Base-by-base conservation (phyloP, 208 protist genomes). In the Acanthamoeba royreba region DNA sequence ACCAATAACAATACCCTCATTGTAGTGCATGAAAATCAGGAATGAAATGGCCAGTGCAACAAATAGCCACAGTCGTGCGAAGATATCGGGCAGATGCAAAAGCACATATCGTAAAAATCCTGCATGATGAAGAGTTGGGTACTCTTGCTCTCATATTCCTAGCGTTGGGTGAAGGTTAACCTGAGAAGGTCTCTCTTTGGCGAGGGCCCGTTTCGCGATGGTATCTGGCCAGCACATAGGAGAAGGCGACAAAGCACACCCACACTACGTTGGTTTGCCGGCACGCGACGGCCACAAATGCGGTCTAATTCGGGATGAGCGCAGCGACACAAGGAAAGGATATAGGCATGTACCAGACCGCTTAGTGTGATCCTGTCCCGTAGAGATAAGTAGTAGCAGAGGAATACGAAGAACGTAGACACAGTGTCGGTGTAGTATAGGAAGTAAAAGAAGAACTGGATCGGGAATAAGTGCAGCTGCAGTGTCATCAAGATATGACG, bases 381-480 rank as follows among this genome's bases (percentile, higher is more conserved):
- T 1, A 55, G 72, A 3, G 91, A 25, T 22, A 93, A 47, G 19
- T 46, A 77, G 42, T 89, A 72, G 53, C 72, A 86, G 15, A 93
- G 31, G 15, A 93, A 61, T 0, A 93, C 52, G 46, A 86, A 89
- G 49, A 89, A 89, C 0, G 74, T 86, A 4, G 92, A 91, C 45
- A 25, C 55, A 0, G 61, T 52, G 55, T 94, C 92, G 25, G 92
- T 94, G 83, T 94, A 94, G 49, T 94, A 94, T 28, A 94, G 55
- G 53, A 94, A 94, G 66, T 91, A 58, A 66, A 92, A 94, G 66
- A 94, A 92, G 66, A 92, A 92, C 28, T 81, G 92, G 31, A 94
- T 28, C 17, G 92, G 92, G 45, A 94, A 90, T 1, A 77, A 33
- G 28, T 86, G 42, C 4, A 88, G 38, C 31, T 90, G 40, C 8